Evolutionary conservation across 495 filamentous ascomycete species (phyloP), one percentile per base, ranked within the genome.

Genomic region (Aspergillus olivimuriae): DNA sequence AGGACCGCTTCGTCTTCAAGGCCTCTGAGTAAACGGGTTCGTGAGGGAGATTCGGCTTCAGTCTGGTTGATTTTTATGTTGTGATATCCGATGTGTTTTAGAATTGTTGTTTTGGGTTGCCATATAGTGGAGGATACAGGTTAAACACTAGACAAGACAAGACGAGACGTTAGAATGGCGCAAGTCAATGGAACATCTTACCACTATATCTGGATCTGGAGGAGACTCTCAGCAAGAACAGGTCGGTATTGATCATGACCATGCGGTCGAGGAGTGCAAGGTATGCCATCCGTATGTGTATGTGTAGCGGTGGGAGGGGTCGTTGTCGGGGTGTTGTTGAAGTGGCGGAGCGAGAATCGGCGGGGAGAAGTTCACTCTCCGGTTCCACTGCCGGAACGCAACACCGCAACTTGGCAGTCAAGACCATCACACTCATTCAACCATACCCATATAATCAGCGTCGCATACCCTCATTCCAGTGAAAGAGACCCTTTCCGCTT

Each of bases 1-100:
- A 83, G 51, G 79, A 79, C 45, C 70, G 76, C 50, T 82, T 75
- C 67, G 70, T 71, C 54, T 91, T 98, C 75, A 94, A 90, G 80
- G 65, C 77, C 48, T 77, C 73, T 31, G 66, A 72, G 55, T 70
- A 68, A 55, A 48, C 11, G 24, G 8, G 34, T 48, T 8, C 28
- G 11, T 33, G 22, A 15, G 1, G 7, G 39, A n/a, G 12, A 41
- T 44, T 46, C 41, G 7, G 7, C 24, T 37, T 32, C 12, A 24
- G 22, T 37, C 20, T 34, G 20, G 14, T 37, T 38, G 35, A 19
- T 31, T 39, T 33, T 44, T 41, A 44, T 46, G 19, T 51, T 54
- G 60, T 61, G 61, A 66, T 66, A 66, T 66, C 63, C 63, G 55
- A 51, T 41, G 40, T 52, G 39, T 48, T 33, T 21, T 8, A n/a